Percentiles rank a stretch among this genome's conserved stretches.
These are phyloP conservation scores for Solanum neorickii DNA, from an alignment of 257 asterid genomes.

Conservation along the genomic window DNA sequence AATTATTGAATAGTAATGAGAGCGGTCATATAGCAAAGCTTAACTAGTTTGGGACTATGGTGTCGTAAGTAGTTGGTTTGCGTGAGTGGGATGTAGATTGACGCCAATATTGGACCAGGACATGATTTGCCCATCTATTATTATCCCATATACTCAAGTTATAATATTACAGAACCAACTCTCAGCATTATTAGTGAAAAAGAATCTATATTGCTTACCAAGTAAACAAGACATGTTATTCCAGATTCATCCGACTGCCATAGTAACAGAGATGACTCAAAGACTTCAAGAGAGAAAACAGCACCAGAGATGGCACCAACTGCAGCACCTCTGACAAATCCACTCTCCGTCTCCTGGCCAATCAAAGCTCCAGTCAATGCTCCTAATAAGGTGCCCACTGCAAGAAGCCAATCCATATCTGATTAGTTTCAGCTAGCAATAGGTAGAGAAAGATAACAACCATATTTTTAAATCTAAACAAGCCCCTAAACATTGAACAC, in stretches of 20 bases:
- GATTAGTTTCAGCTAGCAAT: neutral
- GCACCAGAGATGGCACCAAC: conserved; percentile 99
- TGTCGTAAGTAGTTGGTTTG: neutral
- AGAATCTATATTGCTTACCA: conserved; percentile 38
- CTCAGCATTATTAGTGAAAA: neutral
- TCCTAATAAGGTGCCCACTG: conserved; percentile 90
- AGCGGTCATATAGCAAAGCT: neutral
- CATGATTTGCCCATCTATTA: neutral
- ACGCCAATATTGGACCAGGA: neutral
- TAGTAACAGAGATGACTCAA: conserved; percentile 64
- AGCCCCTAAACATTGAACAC: neutral
- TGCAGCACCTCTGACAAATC: conserved; percentile 92
- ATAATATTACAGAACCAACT: neutral
- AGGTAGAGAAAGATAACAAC: neutral
- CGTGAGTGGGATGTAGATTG: neutral
- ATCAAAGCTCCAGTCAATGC: conserved; percentile 95
- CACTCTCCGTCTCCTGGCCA: conserved; percentile 96
- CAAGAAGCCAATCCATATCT: conserved; percentile 2
- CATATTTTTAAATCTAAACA: neutral
- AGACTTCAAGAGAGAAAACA: conserved; percentile 96
- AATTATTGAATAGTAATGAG: neutral
- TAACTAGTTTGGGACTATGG: neutral
- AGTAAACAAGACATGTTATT: conserved; percentile 74
- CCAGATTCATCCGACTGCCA: conserved; percentile 98
- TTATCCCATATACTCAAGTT: neutral